Conservation (phyloP, 1,284 basidiomycete genomes). For the Irpex sp. region DNA sequence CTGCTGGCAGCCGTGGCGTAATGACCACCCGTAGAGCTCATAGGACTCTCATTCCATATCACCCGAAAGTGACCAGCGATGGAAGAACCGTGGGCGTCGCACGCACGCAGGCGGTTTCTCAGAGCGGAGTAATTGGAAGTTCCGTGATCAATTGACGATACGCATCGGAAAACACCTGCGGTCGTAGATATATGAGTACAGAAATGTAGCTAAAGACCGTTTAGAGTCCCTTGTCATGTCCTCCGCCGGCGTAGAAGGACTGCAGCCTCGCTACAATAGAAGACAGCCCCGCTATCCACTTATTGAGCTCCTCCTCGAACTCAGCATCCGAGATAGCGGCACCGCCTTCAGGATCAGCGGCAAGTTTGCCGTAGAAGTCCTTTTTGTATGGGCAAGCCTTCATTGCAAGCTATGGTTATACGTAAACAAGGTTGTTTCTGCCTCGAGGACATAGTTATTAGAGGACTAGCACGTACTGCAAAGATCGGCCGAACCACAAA, state of each 20-base stretch:
- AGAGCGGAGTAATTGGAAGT: neutral
- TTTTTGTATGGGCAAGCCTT: slow-evolving; percentile 93
- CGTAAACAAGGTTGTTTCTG: slow-evolving; percentile 5
- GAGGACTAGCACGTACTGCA: slow-evolving; percentile 50
- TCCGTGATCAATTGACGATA: neutral
- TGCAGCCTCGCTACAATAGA: slow-evolving; percentile 70
- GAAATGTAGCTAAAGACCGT: neutral
- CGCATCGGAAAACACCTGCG: too few relatives aligned
- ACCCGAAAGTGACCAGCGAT: too few relatives aligned
- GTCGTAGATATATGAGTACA: neutral
- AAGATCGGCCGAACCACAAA: slow-evolving; percentile 88
- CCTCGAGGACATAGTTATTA: slow-evolving; percentile 3
- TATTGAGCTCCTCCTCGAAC: slow-evolving; percentile 68
- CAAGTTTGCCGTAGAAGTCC: slow-evolving; percentile 89
- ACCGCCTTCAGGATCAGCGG: slow-evolving; percentile 61
- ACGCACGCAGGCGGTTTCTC: too few relatives aligned
- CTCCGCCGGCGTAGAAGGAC: slow-evolving; percentile 64
- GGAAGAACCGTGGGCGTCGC: too few relatives aligned
- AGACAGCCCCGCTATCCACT: slow-evolving; percentile 68
- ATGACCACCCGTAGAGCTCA: too few relatives aligned
- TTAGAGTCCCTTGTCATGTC: slow-evolving; percentile 52
- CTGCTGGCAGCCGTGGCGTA: too few relatives aligned
- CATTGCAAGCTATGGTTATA: slow-evolving; percentile 76
- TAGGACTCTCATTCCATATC: too few relatives aligned
- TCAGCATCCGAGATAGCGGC: slow-evolving; percentile 55